phyloP scores from a whole-genome alignment of 306 rosid species.

The Oxytropis ochrocephala region DNA sequence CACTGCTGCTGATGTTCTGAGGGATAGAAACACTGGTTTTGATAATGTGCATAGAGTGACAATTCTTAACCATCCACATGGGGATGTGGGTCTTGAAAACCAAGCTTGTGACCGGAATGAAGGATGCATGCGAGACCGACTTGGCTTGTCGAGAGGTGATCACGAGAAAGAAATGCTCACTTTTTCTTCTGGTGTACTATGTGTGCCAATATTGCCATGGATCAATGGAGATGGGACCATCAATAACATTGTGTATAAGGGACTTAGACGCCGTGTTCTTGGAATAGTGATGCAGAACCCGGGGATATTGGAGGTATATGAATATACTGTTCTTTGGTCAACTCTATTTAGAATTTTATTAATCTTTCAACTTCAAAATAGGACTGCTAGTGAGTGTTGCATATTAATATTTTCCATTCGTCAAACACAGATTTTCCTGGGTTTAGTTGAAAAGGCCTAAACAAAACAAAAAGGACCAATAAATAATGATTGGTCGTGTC shows the following conservation, averaged over 20 bases:
- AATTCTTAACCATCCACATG: slow-evolving; percentile 64
- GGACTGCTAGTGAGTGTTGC: slow-evolving; percentile 1
- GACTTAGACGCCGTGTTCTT: slow-evolving; percentile 68
- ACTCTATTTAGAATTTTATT: background rate
- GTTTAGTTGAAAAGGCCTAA: background rate
- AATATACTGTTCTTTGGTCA: slow-evolving; percentile 9
- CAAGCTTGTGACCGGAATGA: slow-evolving; percentile 28
- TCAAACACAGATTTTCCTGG: background rate
- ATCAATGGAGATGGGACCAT: slow-evolving; percentile 86
- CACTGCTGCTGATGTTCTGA: slow-evolving; percentile 14
- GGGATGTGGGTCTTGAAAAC: slow-evolving; percentile 30
- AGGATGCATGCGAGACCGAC: slow-evolving; percentile 22
- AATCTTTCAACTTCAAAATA: background rate
- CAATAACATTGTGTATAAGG: slow-evolving; percentile 67
- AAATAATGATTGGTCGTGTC: background rate
- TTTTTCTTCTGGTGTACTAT: slow-evolving; percentile 36
- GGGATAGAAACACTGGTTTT: slow-evolving; percentile 25
- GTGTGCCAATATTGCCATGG: slow-evolving; percentile 88
- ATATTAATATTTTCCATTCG: slow-evolving; percentile 1
- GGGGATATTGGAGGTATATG: slow-evolving; percentile 77
- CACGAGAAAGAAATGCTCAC: slow-evolving; percentile 28
- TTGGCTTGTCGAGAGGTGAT: slow-evolving; percentile 25
- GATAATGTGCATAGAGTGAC: slow-evolving; percentile 72
- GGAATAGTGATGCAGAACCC: slow-evolving; percentile 98
- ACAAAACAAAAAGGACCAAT: background rate